Evolutionary conservation across 352 stramenopile genomes (phyloP), one percentile per base, ranked within the genome.

Genomic region (Phytophthora uliginosa): DNA sequence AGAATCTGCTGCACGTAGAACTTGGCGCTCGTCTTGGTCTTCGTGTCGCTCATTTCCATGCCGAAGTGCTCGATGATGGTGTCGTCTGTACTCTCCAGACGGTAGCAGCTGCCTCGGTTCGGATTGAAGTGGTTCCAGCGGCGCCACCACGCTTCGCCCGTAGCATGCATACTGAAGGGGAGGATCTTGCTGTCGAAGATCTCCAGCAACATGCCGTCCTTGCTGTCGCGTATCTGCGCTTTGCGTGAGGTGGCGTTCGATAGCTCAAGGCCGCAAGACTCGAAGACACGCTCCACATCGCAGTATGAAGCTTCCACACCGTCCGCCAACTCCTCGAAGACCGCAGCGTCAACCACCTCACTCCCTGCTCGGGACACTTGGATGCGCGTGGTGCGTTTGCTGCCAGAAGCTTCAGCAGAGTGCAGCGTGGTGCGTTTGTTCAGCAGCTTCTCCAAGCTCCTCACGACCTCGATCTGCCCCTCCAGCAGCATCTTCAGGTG

Each of bases 1-100:
- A 89, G 53, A 61, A 90, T 77, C 48, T 90, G 81, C 63, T 88
- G 76, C 20, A 88, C 73, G 48, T 80, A 77, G 72, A 90, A 88
- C 56, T 82, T 72, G 20, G 79, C 78, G 24, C 18, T 80, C 40
- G 70, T 71, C 45, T 78, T 78, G 38, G 72, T 86, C 64, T 81
- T 83, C 45, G 82, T 78, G 20, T 73, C 80, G n/a, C 79, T 65
- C 69, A 90, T 74, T 75, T 90, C 85, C 38, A 92, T 57, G 36
- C 83, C 79, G 63, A 86, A 86, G 51, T 84, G 77, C 63, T 79
- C 68, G 10, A 79, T 63, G 48, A 79, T 75, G 33, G 63, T 74
- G 63, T 76, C 73, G 22, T 76, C 63, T 2, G 73, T 82, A 36
- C 63, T 75, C 57, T 68, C 59, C 7, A 77, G 59, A 10, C 75